These are phyloP conservation scores for Nicotiana benthamiana DNA, from an alignment of 257 asterid species.

Conservation along the genomic window DNA sequence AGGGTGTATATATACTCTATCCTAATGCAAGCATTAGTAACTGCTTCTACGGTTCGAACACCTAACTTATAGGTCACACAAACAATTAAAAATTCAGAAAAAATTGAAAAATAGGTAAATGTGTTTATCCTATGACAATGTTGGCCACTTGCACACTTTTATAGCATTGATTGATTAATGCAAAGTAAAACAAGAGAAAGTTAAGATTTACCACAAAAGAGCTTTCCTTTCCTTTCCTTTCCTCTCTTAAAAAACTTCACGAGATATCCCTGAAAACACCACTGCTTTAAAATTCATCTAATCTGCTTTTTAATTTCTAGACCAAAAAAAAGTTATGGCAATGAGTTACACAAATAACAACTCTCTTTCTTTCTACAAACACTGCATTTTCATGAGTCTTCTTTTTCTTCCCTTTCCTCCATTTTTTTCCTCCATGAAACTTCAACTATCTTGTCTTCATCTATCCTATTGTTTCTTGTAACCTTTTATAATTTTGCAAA, in stretches of 20 bases:
- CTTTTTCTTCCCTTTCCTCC: neutral
- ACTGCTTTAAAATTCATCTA: constrained; percentile 15
- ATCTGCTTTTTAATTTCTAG: constrained; percentile 12
- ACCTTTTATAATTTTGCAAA: too few species aligned
- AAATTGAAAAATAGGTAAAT: neutral
- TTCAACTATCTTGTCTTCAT: neutral
- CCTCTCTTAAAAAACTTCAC: constrained; percentile 27
- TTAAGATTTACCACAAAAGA: constrained; percentile 15
- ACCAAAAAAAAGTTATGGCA: constrained; percentile 1
- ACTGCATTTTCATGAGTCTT: constrained; percentile 14
- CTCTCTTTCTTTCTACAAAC: neutral
- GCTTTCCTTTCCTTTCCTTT: constrained; percentile 11
- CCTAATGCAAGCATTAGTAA: too few species aligned
- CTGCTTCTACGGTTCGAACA: too few species aligned
- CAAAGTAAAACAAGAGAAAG: constrained; percentile 18
- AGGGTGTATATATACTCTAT: too few species aligned
- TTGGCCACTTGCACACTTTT: constrained; percentile 19
- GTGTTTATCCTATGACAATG: neutral
- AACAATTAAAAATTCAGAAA: neutral
- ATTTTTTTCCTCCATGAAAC: constrained; percentile 5
- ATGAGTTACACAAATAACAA: neutral
- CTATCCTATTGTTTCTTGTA: neutral
- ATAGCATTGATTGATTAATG: constrained; percentile 21
- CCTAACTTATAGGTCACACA: too few species aligned
- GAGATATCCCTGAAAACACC: constrained; percentile 32